Base-by-base conservation (phyloP, 2,329 filamentous ascomycete genomes). In the Stagonosporopsis rhizophila region DNA sequence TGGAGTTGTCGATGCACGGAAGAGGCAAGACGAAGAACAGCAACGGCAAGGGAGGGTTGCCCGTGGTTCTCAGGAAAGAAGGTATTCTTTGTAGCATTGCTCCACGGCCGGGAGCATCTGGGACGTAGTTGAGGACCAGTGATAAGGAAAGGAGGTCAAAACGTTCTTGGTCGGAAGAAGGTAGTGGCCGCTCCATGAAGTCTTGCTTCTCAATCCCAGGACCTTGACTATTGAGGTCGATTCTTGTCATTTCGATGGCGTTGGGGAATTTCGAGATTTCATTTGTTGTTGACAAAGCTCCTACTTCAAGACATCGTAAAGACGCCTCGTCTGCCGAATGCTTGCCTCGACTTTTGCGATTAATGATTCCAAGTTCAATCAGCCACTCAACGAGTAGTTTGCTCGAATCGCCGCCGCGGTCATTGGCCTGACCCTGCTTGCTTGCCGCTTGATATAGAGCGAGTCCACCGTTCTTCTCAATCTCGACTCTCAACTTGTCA, bases 81-180 rank as follows among this genome's bases (percentile, higher is more conserved):
- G 70, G 61, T 8, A 69, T 62, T 14, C 73, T 68, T 47, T 71
- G 72, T 9, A 99, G 83, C 95, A 99, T 99, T 55, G 90, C 85
- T 2, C 95, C 95, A 66, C 93, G 85, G 4, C 82, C 84, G 28
- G 78, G 78, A 3, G 92, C 84, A 64, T 93, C 88, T 0, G 94
- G 91, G 3, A 98, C 93, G 71, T 92, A 99, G 75, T 99, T 99
- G 60, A 99, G 82, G 5, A 99, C 95, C 49, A 99, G 80, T 8
- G 92, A 96, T 22, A 99, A 81, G 45, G 92, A 96, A 68, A 99
- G 89, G 47, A 98, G 85, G 72, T 99, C 91, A 72, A 98, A 98
- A 20, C 80, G 81, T 37, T 92, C 87, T 0, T 79, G 75, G 6
- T 83, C 79, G 20, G 82, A 72, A 7, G 64, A 73, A 0, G 94